Base-by-base conservation (phyloP, 768 basidiomycete species). In the Holtermannia corniformis region DNA sequence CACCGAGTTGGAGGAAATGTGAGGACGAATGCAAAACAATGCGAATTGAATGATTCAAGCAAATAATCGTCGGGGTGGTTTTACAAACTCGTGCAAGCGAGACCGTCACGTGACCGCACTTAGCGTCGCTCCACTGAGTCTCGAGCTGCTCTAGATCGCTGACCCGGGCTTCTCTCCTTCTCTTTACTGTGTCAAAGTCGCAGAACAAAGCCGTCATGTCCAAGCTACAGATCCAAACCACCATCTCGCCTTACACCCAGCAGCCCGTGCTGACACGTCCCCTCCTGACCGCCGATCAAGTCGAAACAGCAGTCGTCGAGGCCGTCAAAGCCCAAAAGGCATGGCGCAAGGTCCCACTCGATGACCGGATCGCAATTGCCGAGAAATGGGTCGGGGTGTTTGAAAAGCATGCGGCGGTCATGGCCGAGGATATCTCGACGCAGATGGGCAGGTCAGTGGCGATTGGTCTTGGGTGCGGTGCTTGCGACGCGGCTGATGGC, bases 371-470 rank as follows among this genome's bases (percentile, higher is more conserved):
- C 26, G 76, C 77, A 27, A 80, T 88, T 41, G 82, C 86, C 16
- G 75, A 81, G 54, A 80, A 78, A 49, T 88, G 92, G 59, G 81
- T 82, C 60, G 82, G 81, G 76, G 79, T 78, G 63, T 80, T 82
- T 66, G 73, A 76, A 62, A 76, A 74, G 50, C 72, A 76, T 56
- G 72, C 73, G 5, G 80, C 85, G 16, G 80, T 85, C 25, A 79
- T 88, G 13, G 81, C 82, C 0, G 64, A 79, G 26, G 91, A 96
- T 61, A 75, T 96, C 49, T 83, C 89, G 0, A 60, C 82, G 49
- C 87, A 95, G 73, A 96, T 99, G 86, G 93, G 93, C 32, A 77
- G 90, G 88, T 88, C 55, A 59, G 81, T 72, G 27, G n/a, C n/a
- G n/a, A n/a, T n/a, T n/a, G n/a, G n/a, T n/a, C n/a, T n/a, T n/a